These are phyloP conservation scores for Carpinus fangiana DNA, from an alignment of 306 rosid genomes.

Conservation along the genomic window DNA sequence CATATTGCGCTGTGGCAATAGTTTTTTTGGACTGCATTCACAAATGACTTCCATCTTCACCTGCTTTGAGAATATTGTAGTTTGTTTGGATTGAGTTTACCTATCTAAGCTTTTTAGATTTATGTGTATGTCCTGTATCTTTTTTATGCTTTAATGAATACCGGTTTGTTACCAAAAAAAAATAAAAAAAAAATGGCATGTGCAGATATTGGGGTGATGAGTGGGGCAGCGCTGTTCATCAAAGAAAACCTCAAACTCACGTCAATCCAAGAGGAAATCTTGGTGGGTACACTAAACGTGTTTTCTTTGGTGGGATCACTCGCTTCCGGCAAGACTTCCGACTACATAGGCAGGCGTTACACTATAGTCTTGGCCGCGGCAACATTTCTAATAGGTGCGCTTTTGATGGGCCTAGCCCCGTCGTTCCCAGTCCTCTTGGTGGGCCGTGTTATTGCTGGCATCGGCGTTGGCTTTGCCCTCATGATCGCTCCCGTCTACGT, in stretches of 20 bases:
- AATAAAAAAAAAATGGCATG: too few relatives aligned
- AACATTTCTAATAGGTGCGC: constrained; percentile 67
- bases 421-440: constrained; percentile 54
- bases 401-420: constrained; percentile 78
- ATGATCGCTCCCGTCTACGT: constrained; percentile 74
- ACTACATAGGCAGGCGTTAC: constrained; percentile 69
- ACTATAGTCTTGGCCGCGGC: constrained; percentile 63
- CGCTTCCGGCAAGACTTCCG: constrained; percentile 71
- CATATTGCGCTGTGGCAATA: too few relatives aligned
- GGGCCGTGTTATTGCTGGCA: constrained; percentile 70
- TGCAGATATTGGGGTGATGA: constrained; percentile 81
- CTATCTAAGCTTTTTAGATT: too few relatives aligned
- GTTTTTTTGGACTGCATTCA: too few relatives aligned
- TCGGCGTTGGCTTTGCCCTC: constrained; percentile 79
- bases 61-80: too few relatives aligned
- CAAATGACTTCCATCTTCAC: too few relatives aligned
- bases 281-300: constrained; percentile 68
- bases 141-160: too few relatives aligned
- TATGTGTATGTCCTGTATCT: too few relatives aligned
- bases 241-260: constrained; percentile 56
- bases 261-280: constrained; percentile 61
- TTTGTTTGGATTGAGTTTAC: too few relatives aligned
- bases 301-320: constrained; percentile 75
- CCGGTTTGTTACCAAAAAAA: too few relatives aligned
- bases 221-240: constrained; percentile 76